phyloP scores from a whole-genome alignment of 352 stramenopile genomes.

The Phytophthora europaea region DNA sequence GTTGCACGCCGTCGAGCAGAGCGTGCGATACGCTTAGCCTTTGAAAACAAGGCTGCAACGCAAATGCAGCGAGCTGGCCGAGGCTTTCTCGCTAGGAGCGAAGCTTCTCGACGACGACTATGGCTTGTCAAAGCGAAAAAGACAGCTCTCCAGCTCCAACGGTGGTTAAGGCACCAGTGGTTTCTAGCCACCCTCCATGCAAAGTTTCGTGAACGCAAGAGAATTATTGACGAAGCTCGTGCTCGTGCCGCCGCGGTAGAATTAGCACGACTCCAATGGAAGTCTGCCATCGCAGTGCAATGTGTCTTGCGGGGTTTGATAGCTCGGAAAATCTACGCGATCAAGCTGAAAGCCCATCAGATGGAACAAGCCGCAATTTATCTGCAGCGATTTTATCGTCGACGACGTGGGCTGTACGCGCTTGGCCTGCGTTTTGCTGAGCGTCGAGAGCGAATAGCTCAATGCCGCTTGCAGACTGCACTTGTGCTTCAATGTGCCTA shows the following conservation, averaged over 20 bases:
- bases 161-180: slow-evolving; percentile 36
- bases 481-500: slow-evolving; percentile 55
- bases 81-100: slow-evolving; percentile 33
- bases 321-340: slow-evolving; percentile 32
- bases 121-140: slow-evolving; percentile 35
- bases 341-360: slow-evolving; percentile 15
- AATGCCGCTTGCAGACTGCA: slow-evolving; percentile 35
- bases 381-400: slow-evolving; percentile 63
- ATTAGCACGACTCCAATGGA: slow-evolving; percentile 29
- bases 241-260: slow-evolving; percentile 36
- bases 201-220: slow-evolving; percentile 43
- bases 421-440: slow-evolving; percentile 64
- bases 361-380: slow-evolving; percentile 48
- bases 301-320: slow-evolving; percentile 53
- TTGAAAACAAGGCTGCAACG: slow-evolving; percentile 35
- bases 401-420: slow-evolving; percentile 46
- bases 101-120: slow-evolving; percentile 13
- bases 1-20: slow-evolving; percentile 18
- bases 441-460: slow-evolving; percentile 48
- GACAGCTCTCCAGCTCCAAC: slow-evolving; percentile 17
- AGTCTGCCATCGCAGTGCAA: slow-evolving; percentile 44
- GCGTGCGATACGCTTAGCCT: slow-evolving; percentile 6
- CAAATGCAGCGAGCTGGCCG: slow-evolving; percentile 42
- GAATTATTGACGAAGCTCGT: slow-evolving; percentile 39
- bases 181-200: slow-evolving; percentile 19